Evolutionary conservation across 1,284 basidiomycete genomes (phyloP), one percentile per base, ranked within the genome.

Genomic region (Moesziomyces antarcticus): DNA sequence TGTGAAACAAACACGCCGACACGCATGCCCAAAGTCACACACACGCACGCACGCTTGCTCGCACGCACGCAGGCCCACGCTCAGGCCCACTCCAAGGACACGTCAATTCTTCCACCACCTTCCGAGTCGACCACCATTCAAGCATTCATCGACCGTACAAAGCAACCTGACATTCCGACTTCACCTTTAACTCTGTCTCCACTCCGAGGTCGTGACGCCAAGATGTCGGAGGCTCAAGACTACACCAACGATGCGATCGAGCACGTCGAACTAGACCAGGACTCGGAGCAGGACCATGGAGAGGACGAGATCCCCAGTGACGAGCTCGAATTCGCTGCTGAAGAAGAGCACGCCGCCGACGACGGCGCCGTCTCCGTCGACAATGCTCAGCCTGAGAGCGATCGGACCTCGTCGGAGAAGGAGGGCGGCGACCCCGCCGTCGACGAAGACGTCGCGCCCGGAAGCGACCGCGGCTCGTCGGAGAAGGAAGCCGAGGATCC

Each of bases 361-460:
- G 40, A 58, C 5, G 60, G 50, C 40, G 60, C 63, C 1, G n/a
- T 47, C 5, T 64, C 67, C 6, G 30, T 53, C 7, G 69, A 73
- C 25, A 56, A 47, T 11, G 60, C 41, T 20, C 55, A 47, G 1
- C 49, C 56, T 9, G 60, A 48, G 10, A 73, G 70, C 54, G 70
- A 73, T 9, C 54, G 48, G 6, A 67, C 70, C 6, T 63, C 70
- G 13, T 73, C 70, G 1, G 70, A 59, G 21, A 73, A 73, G 51
- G 70, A 73, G 45, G 70, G 64, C 11, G 70, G 70, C 3, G 64
- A 68, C 30, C 18, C 50, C 22, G 43, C n/a, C 13, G 58, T 42
- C 41, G 46, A 65, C 8, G 25, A 42, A 8, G 46, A 21, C 20
- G 50, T 20, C 5, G 43, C 16, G 2, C 14, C 53, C 42, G 56